Evolutionary conservation across 1,284 basidiomycete genomes (phyloP), one percentile per base, ranked within the genome.

Genomic region (Xerocomus nothofagi): DNA sequence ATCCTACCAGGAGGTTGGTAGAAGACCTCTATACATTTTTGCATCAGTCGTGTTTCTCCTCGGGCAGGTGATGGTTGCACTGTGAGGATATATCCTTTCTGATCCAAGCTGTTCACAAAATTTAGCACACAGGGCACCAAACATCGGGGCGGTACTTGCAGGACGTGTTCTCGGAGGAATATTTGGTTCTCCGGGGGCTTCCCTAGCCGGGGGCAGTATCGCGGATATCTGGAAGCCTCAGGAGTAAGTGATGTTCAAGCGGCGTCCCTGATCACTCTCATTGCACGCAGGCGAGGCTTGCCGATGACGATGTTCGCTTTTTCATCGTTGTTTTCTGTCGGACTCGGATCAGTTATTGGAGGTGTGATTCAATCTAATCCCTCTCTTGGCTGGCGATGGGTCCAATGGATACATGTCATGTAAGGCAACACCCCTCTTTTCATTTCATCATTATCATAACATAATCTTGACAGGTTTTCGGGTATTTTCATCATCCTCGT

Each of bases 171-270:
- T 66, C 3, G 53, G 42, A 18, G 63, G 66, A 12, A 47, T 65
- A 21, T 63, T 62, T 38, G 56, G 81, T 0, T 82, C 60, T 47
- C 76, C 80, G 1, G 82, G 82, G 0, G 72, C 76, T 0, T 80
- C 81, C 0, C 72, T 86, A 53, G 79, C 84, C 2, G 82, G 81
- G 7, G 83, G 83, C 0, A 81, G 76, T 1, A 72, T 86, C n/a
- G 74, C 79, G 1, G 82, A 84, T 44, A 58, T 66, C 32, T 68
- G 65, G 65, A 30, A 32, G 9, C 61, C 66, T 26, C 29, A 58
- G 4, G 53, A 67, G 63, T 66, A 46, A 50, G 63, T 47, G 2
- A 1, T 44, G 3, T 34, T 4, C 23, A 2, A 18, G 3, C 6
- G 2, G 30, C 3, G 4, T 33, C 15, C 34, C 12, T 32, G 18